These are phyloP conservation scores for Tetracladium maxilliforme DNA, from an alignment of 2,329 filamentous ascomycete genomes.

Conservation along the genomic window DNA sequence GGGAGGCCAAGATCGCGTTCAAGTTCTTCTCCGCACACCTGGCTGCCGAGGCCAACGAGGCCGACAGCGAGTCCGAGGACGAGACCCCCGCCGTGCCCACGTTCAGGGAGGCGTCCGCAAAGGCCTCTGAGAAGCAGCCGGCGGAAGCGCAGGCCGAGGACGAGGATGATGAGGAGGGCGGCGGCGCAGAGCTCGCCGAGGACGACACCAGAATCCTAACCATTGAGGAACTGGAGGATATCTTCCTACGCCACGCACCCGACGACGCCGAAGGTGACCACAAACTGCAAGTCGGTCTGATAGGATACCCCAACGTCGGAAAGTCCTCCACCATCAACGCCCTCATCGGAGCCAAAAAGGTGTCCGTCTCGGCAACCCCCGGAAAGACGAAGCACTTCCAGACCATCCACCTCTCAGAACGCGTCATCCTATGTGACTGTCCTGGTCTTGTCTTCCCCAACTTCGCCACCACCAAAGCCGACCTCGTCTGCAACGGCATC, in stretches of 20 bases:
- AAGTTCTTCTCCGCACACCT: slow-evolving; percentile 92
- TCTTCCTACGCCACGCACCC: slow-evolving; percentile 68
- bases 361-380: slow-evolving; percentile 91
- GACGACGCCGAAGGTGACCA: slow-evolving; percentile 30
- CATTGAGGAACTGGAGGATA: slow-evolving; percentile 78
- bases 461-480: slow-evolving; percentile 91
- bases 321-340: slow-evolving; percentile 99
- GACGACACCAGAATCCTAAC: slow-evolving; percentile 66
- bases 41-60: slow-evolving; percentile 80
- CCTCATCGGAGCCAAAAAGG: slow-evolving; percentile 95
- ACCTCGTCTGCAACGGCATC: slow-evolving; percentile 88
- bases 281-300: slow-evolving; percentile 82
- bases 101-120: slow-evolving; percentile 19
- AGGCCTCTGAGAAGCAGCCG: slow-evolving; percentile 20
- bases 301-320: slow-evolving; percentile 96
- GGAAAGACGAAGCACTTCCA: slow-evolving; percentile 99
- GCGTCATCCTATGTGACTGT: slow-evolving; percentile 90
- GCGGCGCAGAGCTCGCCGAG: no score
- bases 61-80: slow-evolving; percentile 26
- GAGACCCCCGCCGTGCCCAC: slow-evolving; percentile 17
- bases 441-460: slow-evolving; percentile 97
- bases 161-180: slow-evolving; percentile 11
- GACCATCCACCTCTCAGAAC: slow-evolving; percentile 84
- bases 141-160: slow-evolving; percentile 14
- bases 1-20: slow-evolving; percentile 68